Percentiles rank a stretch among this genome's conserved stretches.
phyloP scores from a whole-genome alignment of 2,329 filamentous ascomycete species.

The Aschersonia sp. region DNA sequence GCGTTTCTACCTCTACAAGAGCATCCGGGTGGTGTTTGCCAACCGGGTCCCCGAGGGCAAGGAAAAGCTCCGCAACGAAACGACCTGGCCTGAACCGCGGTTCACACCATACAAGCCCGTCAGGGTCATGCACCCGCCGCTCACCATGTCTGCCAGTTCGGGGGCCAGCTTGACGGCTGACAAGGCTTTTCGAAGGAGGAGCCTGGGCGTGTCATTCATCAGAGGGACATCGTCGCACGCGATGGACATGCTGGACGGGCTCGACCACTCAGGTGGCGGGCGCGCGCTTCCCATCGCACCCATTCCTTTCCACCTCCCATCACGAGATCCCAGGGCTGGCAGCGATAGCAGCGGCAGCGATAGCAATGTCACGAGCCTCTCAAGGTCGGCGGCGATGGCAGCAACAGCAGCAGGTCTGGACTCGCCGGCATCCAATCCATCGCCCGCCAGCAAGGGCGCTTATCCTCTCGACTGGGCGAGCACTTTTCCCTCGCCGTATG shows the following conservation, averaged over 20 bases:
- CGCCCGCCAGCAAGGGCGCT: conserved; percentile 8
- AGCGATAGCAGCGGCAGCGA: no score
- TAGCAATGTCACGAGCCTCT: no score
- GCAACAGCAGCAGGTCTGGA: conserved; percentile 11
- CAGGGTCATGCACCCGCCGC: conserved; percentile 32
- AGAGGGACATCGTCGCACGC: conserved; percentile 11
- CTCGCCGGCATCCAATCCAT: background rate
- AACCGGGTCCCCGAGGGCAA: conserved; percentile 93
- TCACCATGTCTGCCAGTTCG: conserved; percentile 20
- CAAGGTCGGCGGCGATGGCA: no score
- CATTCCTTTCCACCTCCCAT: no score
- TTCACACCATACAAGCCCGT: conserved; percentile 72
- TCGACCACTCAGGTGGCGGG: background rate
- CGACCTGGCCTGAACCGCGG: conserved; percentile 74
- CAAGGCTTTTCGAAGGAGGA: conserved; percentile 42
- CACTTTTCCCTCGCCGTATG: conserved; percentile 27
- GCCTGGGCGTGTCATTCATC: conserved; percentile 31
- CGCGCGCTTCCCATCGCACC: no score
- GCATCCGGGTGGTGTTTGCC: conserved; percentile 86
- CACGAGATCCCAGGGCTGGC: no score
- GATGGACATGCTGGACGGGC: conserved; percentile 20
- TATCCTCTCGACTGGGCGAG: conserved; percentile 4
- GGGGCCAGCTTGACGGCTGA: conserved; percentile 41
- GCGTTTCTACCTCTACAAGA: conserved; percentile 82
- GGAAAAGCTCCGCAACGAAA: conserved; percentile 80